Evolutionary conservation across 2,329 filamentous ascomycete genomes (phyloP), one percentile per base, ranked within the genome.

Genomic region (Colletotrichum sp.): DNA sequence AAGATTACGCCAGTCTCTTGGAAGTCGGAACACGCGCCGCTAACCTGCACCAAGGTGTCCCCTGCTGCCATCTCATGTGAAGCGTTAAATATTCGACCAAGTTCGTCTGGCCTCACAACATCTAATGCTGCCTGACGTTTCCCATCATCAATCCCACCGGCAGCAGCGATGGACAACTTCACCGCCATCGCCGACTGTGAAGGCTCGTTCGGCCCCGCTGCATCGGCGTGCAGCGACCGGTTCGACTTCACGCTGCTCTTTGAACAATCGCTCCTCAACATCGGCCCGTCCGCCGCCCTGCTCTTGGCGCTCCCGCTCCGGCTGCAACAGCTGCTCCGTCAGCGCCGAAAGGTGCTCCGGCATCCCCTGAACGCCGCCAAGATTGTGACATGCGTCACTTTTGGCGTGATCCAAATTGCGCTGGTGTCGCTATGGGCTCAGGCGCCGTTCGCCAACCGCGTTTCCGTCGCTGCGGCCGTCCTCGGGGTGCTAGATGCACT

Each of bases 231-330:
- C 21, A 84, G 85, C 24, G 81, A 84, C 51, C 79, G 84, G 18
- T 87, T 87, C 69, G 89, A 91, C 78, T 86, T 89, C 61, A 87
- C 86, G 4, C 79, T 90, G 16, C 84, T 86, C n/a, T 83, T 90
- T 61, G 82, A 85, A 73, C 81, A 84, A 29, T 81, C 79, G 34
- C 76, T 84, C 61, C 79, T 85, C 51, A 77, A 80, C 43, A 78
- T 82, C 15, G 74, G 76, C 3, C 83, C 82, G 2, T 80, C 81
- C 6, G 76, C 77, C 16, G 54, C 81, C 43, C 73, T 84, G 12
- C 66, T 84, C 6, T 21, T 83, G n/a, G 76, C 76, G 3, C 81
- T 77, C 1, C 83, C 82, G 0, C 36, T 83, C 33, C 81, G 82
- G 18, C 76, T 83, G 27, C 55, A 76, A 9, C 76, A 74, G 12